Base-by-base conservation (phyloP, 768 basidiomycete genomes). In the Podaxis pistillaris region DNA sequence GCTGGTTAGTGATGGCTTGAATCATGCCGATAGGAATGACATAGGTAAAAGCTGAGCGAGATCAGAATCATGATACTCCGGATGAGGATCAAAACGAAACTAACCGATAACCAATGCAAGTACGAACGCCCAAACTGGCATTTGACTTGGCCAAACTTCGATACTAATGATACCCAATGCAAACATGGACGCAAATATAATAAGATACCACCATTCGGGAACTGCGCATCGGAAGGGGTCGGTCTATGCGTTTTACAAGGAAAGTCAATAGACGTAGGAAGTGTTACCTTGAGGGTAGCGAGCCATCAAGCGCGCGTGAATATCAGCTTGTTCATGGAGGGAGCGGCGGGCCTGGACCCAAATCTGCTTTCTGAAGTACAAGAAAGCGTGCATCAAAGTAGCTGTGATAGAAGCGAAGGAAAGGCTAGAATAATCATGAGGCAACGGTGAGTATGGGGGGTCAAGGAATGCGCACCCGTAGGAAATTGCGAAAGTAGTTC, bases 131-230 rank as follows among this genome's bases (percentile, higher is more conserved):
- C 63, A 74, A 65, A 47, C 75, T 24, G 75, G 75, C 74, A 76
- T 75, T 60, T 76, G 66, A 62, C 71, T 76, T 71, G 40, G 86
- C 89, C 88, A 91, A 30, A 85, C 74, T 70, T 86, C 85, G 62
- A 91, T 88, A 49, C 80, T 78, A 53, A 91, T 72, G 37, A 90
- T 76, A 30, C 88, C 88, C 47, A 89, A 77, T 3, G 76, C 77
- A 68, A 90, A 90, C 83, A 88, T 88, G 63, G 74, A 66, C 58
- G 83, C 74, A 73, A 91, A 89, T 49, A 93, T 78, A 62, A 78
- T 68, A 17, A 79, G 67, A 68, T 92, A 93, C 91, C 91, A 94
- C 90, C 89, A 92, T 66, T 92, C 85, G 1, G 91, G 91, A 33
- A 93, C 78, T 53, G 67, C 12, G 4, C 28, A 28, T 50, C 28